Conservation (phyloP, 192 early-diverging fungal genomes). For the Jimgerdemannia flammicorona region DNA sequence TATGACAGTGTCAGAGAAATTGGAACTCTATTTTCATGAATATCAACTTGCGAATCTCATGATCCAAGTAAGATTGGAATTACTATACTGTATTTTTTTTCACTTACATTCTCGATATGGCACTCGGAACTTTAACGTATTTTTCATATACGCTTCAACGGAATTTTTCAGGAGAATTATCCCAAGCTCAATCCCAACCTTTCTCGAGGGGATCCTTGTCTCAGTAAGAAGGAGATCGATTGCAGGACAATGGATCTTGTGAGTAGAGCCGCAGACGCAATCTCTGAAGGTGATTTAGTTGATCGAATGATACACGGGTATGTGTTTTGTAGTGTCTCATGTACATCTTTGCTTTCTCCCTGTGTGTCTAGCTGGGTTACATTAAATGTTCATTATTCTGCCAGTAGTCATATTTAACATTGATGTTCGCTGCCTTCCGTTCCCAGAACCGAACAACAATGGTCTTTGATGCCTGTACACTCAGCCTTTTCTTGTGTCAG, state of each 20-base stretch:
- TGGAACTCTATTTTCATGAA: conserved; percentile 91
- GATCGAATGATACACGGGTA: conserved; percentile 68
- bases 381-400: too few relatives aligned
- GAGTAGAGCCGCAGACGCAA: conserved; percentile 81
- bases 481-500: conserved; percentile 79
- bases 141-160: too few relatives aligned
- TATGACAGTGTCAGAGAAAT: conserved; percentile 62
- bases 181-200: conserved; percentile 6
- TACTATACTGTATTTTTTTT: conserved; percentile 2
- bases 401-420: too few relatives aligned
- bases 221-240: conserved; percentile 9
- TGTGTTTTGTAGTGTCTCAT: neutral
- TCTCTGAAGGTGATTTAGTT: conserved; percentile 79
- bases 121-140: too few relatives aligned
- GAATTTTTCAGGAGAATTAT: conserved; percentile 30
- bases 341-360: too few relatives aligned
- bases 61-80: conserved; percentile 64
- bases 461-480: conserved; percentile 89
- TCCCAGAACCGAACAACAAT: conserved; percentile 72
- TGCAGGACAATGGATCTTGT: conserved; percentile 56
- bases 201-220: conserved; percentile 8
- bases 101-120: neutral
- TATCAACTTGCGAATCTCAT: conserved; percentile 85
- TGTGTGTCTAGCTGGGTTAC: too few relatives aligned
- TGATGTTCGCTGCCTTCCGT: too few relatives aligned